Conservation (phyloP, 78 protist genomes). For the Mastigamoeba balamuthi region DNA sequence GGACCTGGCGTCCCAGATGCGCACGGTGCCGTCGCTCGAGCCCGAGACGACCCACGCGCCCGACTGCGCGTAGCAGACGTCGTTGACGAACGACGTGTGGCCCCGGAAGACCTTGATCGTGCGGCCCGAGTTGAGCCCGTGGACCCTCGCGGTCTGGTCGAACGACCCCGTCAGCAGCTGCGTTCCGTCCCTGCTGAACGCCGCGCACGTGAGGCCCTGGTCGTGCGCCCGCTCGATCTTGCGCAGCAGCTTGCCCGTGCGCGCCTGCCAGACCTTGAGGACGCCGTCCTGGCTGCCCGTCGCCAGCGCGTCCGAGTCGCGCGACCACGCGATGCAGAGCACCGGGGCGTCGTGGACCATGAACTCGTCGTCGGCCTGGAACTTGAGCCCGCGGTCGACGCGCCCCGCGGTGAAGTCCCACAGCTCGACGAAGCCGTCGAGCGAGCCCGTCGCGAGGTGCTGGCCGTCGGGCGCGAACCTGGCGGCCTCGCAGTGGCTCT, state of each 20-base stretch:
- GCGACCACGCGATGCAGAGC: neutral
- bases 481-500: no score
- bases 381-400: neutral
- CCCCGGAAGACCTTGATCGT: constrained; percentile 39
- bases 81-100: constrained; percentile 43
- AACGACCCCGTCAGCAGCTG: neutral
- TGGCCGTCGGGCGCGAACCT: constrained; percentile 62
- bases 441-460: constrained; percentile 33
- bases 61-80: neutral
- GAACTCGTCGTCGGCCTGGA: neutral
- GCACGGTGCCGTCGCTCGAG: constrained; percentile 30
- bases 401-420: constrained; percentile 8
- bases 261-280: neutral
- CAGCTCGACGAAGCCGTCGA: constrained; percentile 58
- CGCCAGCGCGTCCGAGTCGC: neutral
- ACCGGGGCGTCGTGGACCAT: neutral
- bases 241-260: neutral
- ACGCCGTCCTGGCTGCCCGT: neutral
- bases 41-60: neutral
- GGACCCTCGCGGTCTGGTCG: neutral
- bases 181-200: neutral
- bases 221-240: neutral
- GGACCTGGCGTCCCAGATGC: constrained; percentile 35
- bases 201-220: neutral
- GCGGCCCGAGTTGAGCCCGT: constrained; percentile 53